A percentile compares a stretch with the other conserved stretches of the same genome.
Conservation (phyloP, 768 basidiomycete genomes). For the Lactarius pseudohatsudake region DNA sequence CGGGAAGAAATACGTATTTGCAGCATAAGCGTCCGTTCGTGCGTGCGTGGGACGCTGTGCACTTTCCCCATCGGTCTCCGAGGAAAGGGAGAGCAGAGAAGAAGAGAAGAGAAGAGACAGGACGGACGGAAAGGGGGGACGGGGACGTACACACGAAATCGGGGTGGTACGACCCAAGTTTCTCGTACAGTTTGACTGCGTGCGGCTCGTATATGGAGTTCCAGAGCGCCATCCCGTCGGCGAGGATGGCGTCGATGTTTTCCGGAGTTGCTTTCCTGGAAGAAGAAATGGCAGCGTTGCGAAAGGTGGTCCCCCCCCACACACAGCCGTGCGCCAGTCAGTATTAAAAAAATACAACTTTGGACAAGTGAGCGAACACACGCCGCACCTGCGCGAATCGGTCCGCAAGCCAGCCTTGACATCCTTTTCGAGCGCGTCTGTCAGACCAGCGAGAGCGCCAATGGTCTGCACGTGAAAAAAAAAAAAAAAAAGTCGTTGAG, state of each 20-base stretch:
- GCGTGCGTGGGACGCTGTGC: conserved; percentile 2
- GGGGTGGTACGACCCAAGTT: conserved; percentile 85
- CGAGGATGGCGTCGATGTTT: conserved; percentile 66
- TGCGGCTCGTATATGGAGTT: conserved; percentile 86
- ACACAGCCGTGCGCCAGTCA: background rate
- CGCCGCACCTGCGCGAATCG: conserved; percentile 44
- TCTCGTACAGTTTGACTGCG: conserved; percentile 84
- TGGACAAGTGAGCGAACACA: conserved; percentile 19
- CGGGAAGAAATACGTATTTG: background rate
- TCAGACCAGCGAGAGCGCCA: conserved; percentile 73
- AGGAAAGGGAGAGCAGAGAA: conserved; percentile 37
- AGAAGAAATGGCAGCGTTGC: background rate
- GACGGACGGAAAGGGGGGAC: background rate
- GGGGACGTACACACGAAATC: conserved; percentile 84
- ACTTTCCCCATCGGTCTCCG: conserved; percentile 20
- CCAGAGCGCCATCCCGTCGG: conserved; percentile 75
- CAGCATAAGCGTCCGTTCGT: background rate
- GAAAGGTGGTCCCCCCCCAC: background rate
- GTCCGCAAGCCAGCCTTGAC: conserved; percentile 72
- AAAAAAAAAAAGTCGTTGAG: background rate
- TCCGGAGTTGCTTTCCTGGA: conserved; percentile 37
- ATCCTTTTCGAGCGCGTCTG: conserved; percentile 76
- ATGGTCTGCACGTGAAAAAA: conserved; percentile 52
- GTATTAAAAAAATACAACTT: conserved; percentile 16
- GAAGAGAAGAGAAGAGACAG: conserved; percentile 67